A percentile compares a stretch with the other conserved stretches of the same genome.
phyloP scores from a whole-genome alignment of 176 grass and related monocot genomes.

The Tillandsia leiboldiana region DNA sequence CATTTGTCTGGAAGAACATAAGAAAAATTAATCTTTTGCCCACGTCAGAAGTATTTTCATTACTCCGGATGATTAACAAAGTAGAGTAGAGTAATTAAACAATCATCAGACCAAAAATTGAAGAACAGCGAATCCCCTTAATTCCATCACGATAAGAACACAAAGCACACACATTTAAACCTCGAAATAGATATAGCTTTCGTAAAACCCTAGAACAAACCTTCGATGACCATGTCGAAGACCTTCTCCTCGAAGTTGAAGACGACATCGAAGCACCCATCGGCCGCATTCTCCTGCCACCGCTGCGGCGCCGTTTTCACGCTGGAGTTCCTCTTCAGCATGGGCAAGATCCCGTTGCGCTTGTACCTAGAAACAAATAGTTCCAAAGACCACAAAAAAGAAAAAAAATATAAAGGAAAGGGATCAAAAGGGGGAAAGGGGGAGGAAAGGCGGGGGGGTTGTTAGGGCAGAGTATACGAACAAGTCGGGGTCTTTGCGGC shows the following conservation, averaged over 20 bases:
- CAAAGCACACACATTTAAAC: no score
- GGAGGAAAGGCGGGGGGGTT: background rate
- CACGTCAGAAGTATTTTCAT: no score
- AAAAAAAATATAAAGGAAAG: background rate
- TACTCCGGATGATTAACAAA: no score
- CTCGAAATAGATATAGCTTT: background rate
- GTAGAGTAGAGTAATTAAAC: no score
- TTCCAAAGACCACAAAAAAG: background rate
- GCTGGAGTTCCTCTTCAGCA: constrained; percentile 78
- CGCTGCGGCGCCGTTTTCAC: constrained; percentile 79
- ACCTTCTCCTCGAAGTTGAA: constrained; percentile 91
- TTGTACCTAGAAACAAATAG: constrained; percentile 49
- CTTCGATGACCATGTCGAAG: constrained; percentile 77
- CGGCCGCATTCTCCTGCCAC: constrained; percentile 71
- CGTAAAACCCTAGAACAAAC: constrained; percentile 17
- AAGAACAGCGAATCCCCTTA: no score
- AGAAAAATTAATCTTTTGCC: no score
- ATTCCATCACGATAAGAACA: no score
- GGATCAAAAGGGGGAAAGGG: background rate
- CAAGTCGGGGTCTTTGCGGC: constrained; percentile 82
- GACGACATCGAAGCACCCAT: constrained; percentile 76
- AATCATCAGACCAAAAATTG: no score
- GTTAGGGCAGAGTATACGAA: constrained; percentile 1
- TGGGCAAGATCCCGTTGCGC: constrained; percentile 87
- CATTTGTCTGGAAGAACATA: no score